Percentiles rank a stretch among this genome's conserved stretches.
These are phyloP conservation scores for Noccaea caerulescens DNA, from an alignment of 345 rosid genomes.

Conservation along the genomic window DNA sequence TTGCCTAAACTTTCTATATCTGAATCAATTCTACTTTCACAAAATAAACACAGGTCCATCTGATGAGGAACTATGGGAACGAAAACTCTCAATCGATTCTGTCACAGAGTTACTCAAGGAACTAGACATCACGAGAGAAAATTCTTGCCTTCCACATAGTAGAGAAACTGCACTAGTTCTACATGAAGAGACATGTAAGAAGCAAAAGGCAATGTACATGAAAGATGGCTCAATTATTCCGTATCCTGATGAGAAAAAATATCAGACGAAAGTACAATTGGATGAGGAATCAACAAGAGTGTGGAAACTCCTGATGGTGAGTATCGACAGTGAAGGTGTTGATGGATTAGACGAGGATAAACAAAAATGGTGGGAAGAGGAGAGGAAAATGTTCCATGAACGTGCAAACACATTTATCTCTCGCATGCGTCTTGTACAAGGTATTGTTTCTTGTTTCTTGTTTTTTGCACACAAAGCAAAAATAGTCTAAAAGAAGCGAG, in stretches of 20 bases:
- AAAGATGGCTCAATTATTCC: constrained; percentile 64
- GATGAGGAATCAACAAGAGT: constrained; percentile 80
- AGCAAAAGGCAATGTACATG: constrained; percentile 49
- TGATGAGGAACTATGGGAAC: constrained; percentile 43
- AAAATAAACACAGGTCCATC: constrained; percentile 53
- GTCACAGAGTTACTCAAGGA: constrained; percentile 47
- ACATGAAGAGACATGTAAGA: constrained; percentile 38
- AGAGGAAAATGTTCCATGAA: constrained; percentile 60
- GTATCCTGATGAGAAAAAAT: constrained; percentile 47
- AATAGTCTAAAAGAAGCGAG: neutral
- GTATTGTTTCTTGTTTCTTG: constrained; percentile 44
- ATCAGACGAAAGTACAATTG: constrained; percentile 62
- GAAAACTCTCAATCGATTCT: constrained; percentile 42
- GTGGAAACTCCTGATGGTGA: constrained; percentile 68
- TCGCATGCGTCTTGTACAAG: constrained; percentile 94
- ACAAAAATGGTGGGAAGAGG: constrained; percentile 73
- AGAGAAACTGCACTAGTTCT: constrained; percentile 60
- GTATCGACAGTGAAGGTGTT: constrained; percentile 64
- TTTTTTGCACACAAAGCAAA: neutral
- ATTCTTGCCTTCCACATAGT: constrained; percentile 20
- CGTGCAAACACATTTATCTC: constrained; percentile 80
- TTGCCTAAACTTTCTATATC: neutral
- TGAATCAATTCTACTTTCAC: neutral
- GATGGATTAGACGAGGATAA: constrained; percentile 71
- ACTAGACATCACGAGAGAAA: constrained; percentile 55